A percentile compares a stretch with the other conserved stretches of the same genome.
phyloP scores from a whole-genome alignment of 2,329 filamentous ascomycete genomes.

The Cryphonectria carpinicola region DNA sequence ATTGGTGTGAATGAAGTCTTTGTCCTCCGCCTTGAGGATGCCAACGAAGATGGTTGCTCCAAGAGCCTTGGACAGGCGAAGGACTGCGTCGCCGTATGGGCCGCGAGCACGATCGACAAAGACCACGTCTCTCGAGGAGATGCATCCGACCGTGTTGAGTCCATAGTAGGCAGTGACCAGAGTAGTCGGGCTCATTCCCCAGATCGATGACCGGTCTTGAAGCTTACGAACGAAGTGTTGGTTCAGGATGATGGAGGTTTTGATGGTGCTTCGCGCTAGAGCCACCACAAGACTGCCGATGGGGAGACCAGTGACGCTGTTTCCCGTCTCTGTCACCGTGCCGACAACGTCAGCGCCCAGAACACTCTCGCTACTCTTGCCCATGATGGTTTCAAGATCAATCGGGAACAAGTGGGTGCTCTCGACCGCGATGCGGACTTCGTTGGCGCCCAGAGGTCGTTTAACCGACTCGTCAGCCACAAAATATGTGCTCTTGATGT shows the following conservation, averaged over 20 bases:
- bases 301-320: conserved; percentile 37
- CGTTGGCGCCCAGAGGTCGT: conserved; percentile 34
- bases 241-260: conserved; percentile 40
- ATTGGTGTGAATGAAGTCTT: conserved; percentile 37
- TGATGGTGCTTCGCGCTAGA: conserved; percentile 43
- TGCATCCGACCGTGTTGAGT: conserved; percentile 39
- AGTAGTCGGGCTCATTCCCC: conserved; percentile 41
- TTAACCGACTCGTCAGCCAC: conserved; percentile 21
- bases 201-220: conserved; percentile 32
- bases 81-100: conserved; percentile 47
- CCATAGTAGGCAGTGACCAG: conserved; percentile 49
- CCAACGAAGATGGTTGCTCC: conserved; percentile 50
- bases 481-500: conserved; percentile 31
- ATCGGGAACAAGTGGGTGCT: conserved; percentile 40
- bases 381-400: conserved; percentile 44
- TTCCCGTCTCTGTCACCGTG: conserved; percentile 41
- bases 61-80: conserved; percentile 44
- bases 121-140: conserved; percentile 39
- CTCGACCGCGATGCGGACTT: conserved; percentile 47
- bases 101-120: conserved; percentile 51
- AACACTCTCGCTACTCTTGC: conserved; percentile 36
- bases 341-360: conserved; percentile 50
- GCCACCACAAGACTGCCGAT: conserved; percentile 49
- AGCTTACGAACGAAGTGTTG: conserved; percentile 39
- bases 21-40: conserved; percentile 42